Evolutionary conservation across 108 stramenopile genomes (phyloP).

Genomic region (Discostella pseudostelligera): DNA sequence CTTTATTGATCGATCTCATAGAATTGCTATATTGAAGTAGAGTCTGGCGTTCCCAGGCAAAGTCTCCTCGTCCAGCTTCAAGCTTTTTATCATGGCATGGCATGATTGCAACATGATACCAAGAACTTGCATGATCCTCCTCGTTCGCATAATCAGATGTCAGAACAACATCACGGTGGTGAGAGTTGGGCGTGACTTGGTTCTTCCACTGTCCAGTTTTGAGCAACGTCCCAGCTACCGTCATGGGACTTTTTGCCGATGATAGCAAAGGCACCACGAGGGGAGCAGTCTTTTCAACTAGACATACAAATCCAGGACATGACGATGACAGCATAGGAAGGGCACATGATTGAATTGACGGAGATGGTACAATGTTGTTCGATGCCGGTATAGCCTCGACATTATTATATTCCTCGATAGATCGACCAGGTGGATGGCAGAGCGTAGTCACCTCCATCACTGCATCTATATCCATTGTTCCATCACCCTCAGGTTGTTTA

Average conservation of each 20-base stretch:
- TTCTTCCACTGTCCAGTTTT: slow-evolving; percentile 28
- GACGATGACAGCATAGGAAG: slow-evolving; percentile 87
- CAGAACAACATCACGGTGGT: background rate
- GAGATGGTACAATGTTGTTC: slow-evolving; percentile 1
- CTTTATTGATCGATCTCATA: background rate
- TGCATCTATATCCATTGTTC: slow-evolving; percentile 7
- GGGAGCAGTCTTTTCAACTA: slow-evolving; percentile 94
- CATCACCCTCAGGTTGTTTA: slow-evolving; percentile 12
- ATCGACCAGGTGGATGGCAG: slow-evolving; percentile 38
- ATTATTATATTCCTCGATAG: slow-evolving; percentile 40
- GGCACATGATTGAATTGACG: slow-evolving; percentile 10
- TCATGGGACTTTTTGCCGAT: slow-evolving; percentile 82
- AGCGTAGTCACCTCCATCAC: slow-evolving; percentile 29
- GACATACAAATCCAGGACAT: slow-evolving; percentile 98
- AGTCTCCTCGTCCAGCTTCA: slow-evolving; percentile 93
- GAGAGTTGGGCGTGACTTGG: too few species aligned
- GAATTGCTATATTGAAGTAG: slow-evolving; percentile 29
- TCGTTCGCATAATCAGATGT: background rate
- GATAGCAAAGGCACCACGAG: slow-evolving; percentile 81
- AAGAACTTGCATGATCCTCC: slow-evolving; percentile 1
- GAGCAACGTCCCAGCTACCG: slow-evolving; percentile 49
- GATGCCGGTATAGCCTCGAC: slow-evolving; percentile 3
- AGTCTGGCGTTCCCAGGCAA: slow-evolving; percentile 48
- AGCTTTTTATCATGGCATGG: slow-evolving; percentile 99
- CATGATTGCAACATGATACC: slow-evolving; percentile 78